Conservation (phyloP, 371 early-diverging fungal genomes). For the Mortierella sp. region DNA sequence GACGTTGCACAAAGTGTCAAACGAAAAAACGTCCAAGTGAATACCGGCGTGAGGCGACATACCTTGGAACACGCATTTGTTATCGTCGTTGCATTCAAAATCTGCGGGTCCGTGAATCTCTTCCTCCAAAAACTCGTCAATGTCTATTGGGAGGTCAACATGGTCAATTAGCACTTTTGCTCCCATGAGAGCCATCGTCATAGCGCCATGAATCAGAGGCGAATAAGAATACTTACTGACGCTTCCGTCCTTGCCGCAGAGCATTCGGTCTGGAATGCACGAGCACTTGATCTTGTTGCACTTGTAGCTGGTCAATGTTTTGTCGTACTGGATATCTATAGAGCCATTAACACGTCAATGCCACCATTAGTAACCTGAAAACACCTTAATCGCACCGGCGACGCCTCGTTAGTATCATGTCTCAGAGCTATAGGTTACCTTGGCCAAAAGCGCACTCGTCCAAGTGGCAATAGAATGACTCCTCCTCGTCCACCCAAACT, state of each 20-base stretch:
- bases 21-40: neutral
- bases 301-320: conserved; percentile 66
- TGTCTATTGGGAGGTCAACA: conserved; percentile 56
- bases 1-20: neutral
- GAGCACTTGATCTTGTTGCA: conserved; percentile 79
- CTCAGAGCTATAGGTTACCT: conserved; percentile 52
- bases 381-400: too few species aligned
- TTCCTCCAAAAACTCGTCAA: conserved; percentile 78
- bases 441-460: conserved; percentile 72
- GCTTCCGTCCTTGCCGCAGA: conserved; percentile 84
- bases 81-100: conserved; percentile 70
- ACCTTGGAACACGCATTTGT: conserved; percentile 77
- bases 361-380: neutral
- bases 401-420: neutral
- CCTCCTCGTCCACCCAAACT: conserved; percentile 84
- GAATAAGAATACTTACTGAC: conserved; percentile 64
- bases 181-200: neutral
- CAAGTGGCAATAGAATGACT: conserved; percentile 84
- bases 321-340: conserved; percentile 63
- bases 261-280: conserved; percentile 80
- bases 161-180: neutral
- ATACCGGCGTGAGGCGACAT: neutral
- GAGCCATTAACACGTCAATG: too few species aligned
- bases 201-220: neutral
- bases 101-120: conserved; percentile 83